Evolutionary conservation across 805 yeast species (phyloP).

Genomic region (Zygosaccharomyces siamensis): DNA sequence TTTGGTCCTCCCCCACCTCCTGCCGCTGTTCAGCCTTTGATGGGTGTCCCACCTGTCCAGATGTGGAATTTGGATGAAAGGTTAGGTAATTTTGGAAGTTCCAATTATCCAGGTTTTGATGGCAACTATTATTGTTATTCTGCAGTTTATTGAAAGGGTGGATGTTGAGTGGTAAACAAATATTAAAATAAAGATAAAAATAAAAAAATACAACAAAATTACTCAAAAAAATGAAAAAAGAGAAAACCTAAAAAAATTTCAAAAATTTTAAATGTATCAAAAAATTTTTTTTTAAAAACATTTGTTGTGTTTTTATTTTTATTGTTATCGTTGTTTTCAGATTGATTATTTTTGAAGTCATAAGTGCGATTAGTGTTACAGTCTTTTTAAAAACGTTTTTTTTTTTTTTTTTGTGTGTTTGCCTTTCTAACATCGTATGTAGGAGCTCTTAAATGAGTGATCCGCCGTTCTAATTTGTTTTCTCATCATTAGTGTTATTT

Average conservation of each 20-base stretch:
- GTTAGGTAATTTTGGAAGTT: conserved; percentile 7
- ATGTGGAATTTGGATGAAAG: conserved; percentile 13
- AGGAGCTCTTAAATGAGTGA: conserved; percentile 7
- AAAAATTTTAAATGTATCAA: neutral
- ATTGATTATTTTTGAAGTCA: neutral
- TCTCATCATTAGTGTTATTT: neutral
- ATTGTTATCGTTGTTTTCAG: neutral
- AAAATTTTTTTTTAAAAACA: neutral
- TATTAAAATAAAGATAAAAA: neutral
- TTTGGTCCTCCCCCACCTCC: conserved; percentile 13
- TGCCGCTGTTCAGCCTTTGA: neutral
- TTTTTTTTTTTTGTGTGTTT: neutral
- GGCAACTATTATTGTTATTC: conserved; percentile 14
- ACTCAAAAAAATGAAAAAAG: neutral
- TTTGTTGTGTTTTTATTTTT: neutral
- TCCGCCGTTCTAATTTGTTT: conserved; percentile 1
- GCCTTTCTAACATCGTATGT: conserved; percentile 1
- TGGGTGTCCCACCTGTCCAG: conserved; percentile 4
- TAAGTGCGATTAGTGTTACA: neutral
- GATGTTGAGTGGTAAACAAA: conserved; percentile 1
- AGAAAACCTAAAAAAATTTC: neutral
- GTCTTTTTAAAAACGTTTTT: neutral
- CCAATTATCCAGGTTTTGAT: conserved; percentile 9
- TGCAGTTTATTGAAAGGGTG: conserved; percentile 12
- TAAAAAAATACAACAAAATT: neutral